Percentiles rank a stretch among this genome's conserved stretches.
These are phyloP conservation scores for Lentinula sp. DNA, from an alignment of 768 basidiomycete species.

Conservation along the genomic window DNA sequence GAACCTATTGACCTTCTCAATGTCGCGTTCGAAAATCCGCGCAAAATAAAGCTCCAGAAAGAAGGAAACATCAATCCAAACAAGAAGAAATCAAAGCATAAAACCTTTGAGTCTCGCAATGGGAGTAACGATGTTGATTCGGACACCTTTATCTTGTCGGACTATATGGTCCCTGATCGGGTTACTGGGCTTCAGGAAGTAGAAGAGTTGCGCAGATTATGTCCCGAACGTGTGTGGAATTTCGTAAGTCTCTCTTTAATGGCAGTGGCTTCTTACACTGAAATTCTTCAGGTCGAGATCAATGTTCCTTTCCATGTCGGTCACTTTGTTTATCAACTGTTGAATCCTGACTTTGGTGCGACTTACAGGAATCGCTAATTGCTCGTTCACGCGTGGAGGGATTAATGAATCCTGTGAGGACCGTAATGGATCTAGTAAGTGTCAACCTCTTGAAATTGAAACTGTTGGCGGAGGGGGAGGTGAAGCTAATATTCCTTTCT, in stretches of 20 bases:
- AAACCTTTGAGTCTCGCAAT: too few relatives aligned
- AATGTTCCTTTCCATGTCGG: slow-evolving; percentile 74
- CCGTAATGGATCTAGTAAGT: slow-evolving; percentile 88
- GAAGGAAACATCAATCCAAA: slow-evolving; percentile 40
- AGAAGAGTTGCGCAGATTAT: slow-evolving; percentile 69
- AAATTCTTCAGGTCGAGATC: slow-evolving; percentile 60
- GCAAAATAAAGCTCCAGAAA: slow-evolving; percentile 49
- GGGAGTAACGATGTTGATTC: neutral
- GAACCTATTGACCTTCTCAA: slow-evolving; percentile 92
- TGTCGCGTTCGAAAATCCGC: slow-evolving; percentile 94
- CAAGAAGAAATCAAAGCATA: slow-evolving; percentile 23
- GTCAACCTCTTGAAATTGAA: neutral
- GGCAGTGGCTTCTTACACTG: slow-evolving; percentile 4
- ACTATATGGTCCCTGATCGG: slow-evolving; percentile 86
- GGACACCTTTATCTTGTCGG: slow-evolving; percentile 8
- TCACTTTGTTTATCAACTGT: neutral
- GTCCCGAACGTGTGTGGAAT: slow-evolving; percentile 82
- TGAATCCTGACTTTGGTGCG: neutral
- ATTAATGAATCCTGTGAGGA: slow-evolving; percentile 72
- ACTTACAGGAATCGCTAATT: slow-evolving; percentile 56
- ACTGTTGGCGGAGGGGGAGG: neutral
- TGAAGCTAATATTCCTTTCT: neutral
- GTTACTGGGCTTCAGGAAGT: slow-evolving; percentile 72
- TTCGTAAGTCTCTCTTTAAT: slow-evolving; percentile 47
- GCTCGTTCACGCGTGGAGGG: slow-evolving; percentile 52